phyloP scores from a whole-genome alignment of 2,329 filamentous ascomycete species.

The Cladosporium sp. region DNA sequence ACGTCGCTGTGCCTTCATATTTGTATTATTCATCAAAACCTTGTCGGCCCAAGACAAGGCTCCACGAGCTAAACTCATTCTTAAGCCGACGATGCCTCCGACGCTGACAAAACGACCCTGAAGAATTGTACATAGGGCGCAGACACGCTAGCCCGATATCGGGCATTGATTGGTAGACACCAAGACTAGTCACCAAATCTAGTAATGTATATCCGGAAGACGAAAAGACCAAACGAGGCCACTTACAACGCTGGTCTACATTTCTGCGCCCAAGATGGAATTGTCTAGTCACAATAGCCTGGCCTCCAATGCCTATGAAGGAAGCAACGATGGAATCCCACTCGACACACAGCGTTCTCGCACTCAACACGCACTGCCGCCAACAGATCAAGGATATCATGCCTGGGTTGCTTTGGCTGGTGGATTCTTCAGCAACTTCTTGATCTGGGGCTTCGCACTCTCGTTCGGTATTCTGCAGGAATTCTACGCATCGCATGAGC shows the following conservation, averaged over 20 bases:
- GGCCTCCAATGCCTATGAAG: background rate
- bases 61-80: no score
- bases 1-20: no score
- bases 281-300: background rate
- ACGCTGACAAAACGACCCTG: no score
- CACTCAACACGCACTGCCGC: constrained; percentile 22
- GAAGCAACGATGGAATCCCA: background rate
- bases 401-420: constrained; percentile 47
- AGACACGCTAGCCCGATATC: background rate
- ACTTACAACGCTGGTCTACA: background rate
- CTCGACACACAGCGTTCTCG: background rate
- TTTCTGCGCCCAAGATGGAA: background rate
- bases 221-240: background rate
- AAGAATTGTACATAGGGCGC: background rate
- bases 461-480: constrained; percentile 21
- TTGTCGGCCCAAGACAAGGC: no score
- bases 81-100: no score
- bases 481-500: constrained; percentile 17
- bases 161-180: background rate
- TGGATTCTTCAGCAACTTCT: constrained; percentile 27
- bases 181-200: background rate
- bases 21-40: no score
- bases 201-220: background rate
- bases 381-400: constrained; percentile 32
- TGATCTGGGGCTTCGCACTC: constrained; percentile 17